Base-by-base conservation (phyloP, 2,329 filamentous ascomycete species). In the Cordyceps javanica region DNA sequence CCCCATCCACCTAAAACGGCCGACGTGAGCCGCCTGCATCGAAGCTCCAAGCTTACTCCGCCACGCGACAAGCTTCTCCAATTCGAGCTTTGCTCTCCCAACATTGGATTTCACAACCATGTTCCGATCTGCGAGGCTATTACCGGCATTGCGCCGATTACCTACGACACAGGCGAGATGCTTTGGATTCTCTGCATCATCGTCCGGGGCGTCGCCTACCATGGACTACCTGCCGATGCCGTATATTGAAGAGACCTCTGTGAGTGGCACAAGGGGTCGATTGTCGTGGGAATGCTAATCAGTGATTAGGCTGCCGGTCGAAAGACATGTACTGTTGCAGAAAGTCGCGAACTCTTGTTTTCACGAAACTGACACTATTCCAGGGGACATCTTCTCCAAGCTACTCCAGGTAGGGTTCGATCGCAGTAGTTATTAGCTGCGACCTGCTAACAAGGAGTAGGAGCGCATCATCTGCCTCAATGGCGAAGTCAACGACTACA, bases 401-500 rank as follows among this genome's bases (percentile, higher is more conserved):
- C 77, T 92, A 6, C 74, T 92, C 19, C 88, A 91, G 76, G 87
- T 89, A 75, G 55, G 72, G 36, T 34, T 21, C 7, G 30, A 14
- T 11, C 9, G 23, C 44, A 34, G 23, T 9, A 30, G 6, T 13
- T 3, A 39, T 10, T 28, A 10, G 28, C 21, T 32, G 34, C 30
- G 9, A 16, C 45, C 30, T 19, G 26, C 41, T 53, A 48, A 53
- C 50, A 68, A 30, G 7, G 4, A 7, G 2, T 34, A 90, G 85
- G 93, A 97, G 79, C 90, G 93, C 62, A 97, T 97, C 67, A 82
- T 99, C 68, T 96, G 90, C 70, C 82, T 97, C 36, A 97, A 96
- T 68, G 93, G 93, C 67, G 81, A 89, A 68, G 91, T 97, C 59
- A 89, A 97, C 75, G 90, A 96, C 69, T 87, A 83, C 42, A 85